A percentile compares a stretch with the other conserved stretches of the same genome.
These are phyloP conservation scores for Stipa capillata DNA, from an alignment of 176 grass and related monocot species.

Conservation along the genomic window DNA sequence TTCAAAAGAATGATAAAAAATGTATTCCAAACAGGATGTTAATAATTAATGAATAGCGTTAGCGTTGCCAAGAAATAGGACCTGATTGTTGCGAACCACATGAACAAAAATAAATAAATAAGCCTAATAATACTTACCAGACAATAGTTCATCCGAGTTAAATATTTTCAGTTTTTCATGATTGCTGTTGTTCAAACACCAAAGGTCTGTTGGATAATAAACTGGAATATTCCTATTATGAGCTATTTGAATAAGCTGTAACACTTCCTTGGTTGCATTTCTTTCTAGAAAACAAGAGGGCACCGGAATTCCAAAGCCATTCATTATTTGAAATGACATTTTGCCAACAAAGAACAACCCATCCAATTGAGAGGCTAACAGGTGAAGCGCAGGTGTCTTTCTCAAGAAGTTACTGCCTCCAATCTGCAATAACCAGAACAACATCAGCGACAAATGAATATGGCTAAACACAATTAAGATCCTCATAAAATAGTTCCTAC, in stretches of 20 bases:
- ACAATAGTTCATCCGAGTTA: slow-evolving; percentile 37
- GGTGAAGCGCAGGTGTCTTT: slow-evolving; percentile 55
- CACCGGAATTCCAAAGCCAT: slow-evolving; percentile 51
- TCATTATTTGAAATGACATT: slow-evolving; percentile 90
- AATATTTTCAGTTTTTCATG: slow-evolving; percentile 26
- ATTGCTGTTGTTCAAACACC: slow-evolving; percentile 46
- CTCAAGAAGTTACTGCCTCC: slow-evolving; percentile 76
- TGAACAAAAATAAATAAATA: background rate
- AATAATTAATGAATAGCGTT: slow-evolving; percentile 4
- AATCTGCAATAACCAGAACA: slow-evolving; percentile 61
- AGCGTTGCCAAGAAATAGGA: background rate
- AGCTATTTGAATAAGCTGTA: slow-evolving; percentile 59
- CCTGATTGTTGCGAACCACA: background rate
- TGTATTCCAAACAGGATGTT: slow-evolving; percentile 2
- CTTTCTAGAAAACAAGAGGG: slow-evolving; percentile 48
- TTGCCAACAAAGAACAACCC: slow-evolving; percentile 74
- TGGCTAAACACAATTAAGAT: background rate
- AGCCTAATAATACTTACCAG: slow-evolving; percentile 36
- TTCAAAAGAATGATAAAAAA: background rate
- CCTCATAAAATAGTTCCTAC: background rate
- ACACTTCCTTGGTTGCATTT: slow-evolving; percentile 39
- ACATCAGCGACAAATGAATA: background rate
- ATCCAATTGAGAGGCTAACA: slow-evolving; percentile 66
- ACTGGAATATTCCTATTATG: slow-evolving; percentile 54
- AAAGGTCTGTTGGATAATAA: slow-evolving; percentile 71